Evolutionary conservation across 371 early-diverging fungal genomes (phyloP).

Genomic region (Mortierella sp.): DNA sequence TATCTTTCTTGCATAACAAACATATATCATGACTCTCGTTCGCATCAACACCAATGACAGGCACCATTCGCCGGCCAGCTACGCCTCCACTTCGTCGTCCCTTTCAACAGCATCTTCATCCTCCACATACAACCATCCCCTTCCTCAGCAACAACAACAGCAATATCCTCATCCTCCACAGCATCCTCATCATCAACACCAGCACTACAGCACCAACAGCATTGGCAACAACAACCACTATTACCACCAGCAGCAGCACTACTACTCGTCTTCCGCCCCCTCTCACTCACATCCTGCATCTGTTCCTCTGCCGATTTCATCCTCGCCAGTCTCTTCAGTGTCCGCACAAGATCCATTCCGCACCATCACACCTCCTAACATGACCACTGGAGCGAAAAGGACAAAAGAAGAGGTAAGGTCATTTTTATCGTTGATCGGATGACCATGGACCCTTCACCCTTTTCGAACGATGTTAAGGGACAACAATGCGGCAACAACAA

Average conservation of each 20-base stretch:
- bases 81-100: neutral
- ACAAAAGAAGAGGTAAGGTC: conserved; percentile 42
- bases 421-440: neutral
- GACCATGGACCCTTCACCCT: conserved; percentile 15
- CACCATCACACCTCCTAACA: conserved; percentile 8
- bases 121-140: conserved; percentile 7
- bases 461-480: neutral
- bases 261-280: conserved; percentile 18
- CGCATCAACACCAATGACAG: conserved; percentile 13
- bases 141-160: conserved; percentile 9
- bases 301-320: neutral
- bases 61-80: neutral
- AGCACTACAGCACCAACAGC: neutral
- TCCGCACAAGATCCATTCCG: conserved; percentile 11
- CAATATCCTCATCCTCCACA: conserved; percentile 12
- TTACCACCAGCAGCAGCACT: neutral
- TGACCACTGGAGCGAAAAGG: conserved; percentile 25
- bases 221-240: neutral
- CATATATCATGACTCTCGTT: neutral
- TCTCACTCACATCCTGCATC: conserved; percentile 11
- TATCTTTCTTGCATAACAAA: neutral
- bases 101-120: conserved; percentile 10
- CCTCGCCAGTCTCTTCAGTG: conserved; percentile 7
- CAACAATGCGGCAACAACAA: neutral
- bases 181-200: conserved; percentile 15